These are phyloP conservation scores for Thielaviopsis ethacetica DNA, from an alignment of 2,329 filamentous ascomycete species.

Conservation along the genomic window DNA sequence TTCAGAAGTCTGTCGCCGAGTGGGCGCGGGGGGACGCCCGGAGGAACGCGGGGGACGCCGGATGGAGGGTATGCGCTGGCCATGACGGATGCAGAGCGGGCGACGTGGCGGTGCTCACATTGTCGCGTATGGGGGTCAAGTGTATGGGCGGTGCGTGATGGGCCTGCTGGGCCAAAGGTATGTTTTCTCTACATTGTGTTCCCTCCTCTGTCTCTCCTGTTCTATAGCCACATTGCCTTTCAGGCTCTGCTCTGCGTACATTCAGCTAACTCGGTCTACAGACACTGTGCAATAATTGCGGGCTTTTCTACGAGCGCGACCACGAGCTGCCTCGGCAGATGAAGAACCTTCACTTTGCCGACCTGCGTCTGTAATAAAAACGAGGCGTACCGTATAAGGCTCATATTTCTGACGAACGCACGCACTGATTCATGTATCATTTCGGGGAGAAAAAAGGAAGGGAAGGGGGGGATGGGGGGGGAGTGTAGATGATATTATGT, in stretches of 20 bases:
- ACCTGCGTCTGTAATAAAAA: conserved; percentile 16
- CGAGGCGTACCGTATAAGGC: too few species aligned
- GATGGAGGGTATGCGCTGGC: conserved; percentile 59
- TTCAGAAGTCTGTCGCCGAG: conserved; percentile 78
- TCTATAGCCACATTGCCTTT: conserved; percentile 1
- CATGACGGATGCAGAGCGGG: conserved; percentile 61
- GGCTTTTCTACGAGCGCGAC: conserved; percentile 74
- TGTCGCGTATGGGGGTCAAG: conserved; percentile 77
- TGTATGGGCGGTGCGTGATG: conserved; percentile 90
- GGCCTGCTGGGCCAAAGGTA: conserved; percentile 69
- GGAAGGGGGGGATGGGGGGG: too few species aligned
- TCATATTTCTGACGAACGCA: too few species aligned
- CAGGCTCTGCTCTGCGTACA: too few species aligned
- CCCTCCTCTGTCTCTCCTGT: conserved; percentile 12
- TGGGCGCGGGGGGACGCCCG: conserved; percentile 45
- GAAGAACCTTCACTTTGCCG: conserved; percentile 24
- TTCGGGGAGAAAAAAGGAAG: too few species aligned
- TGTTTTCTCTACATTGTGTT: conserved; percentile 24
- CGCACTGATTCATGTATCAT: too few species aligned
- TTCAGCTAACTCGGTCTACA: conserved; percentile 21
- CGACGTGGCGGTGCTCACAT: conserved; percentile 74
- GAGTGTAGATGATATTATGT: too few species aligned
- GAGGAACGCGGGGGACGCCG: conserved; percentile 56
- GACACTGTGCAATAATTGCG: conserved; percentile 89
- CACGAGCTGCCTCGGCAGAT: conserved; percentile 51